Conservation (phyloP, 805 yeast species). For the Isabelozyma rhagii region DNA sequence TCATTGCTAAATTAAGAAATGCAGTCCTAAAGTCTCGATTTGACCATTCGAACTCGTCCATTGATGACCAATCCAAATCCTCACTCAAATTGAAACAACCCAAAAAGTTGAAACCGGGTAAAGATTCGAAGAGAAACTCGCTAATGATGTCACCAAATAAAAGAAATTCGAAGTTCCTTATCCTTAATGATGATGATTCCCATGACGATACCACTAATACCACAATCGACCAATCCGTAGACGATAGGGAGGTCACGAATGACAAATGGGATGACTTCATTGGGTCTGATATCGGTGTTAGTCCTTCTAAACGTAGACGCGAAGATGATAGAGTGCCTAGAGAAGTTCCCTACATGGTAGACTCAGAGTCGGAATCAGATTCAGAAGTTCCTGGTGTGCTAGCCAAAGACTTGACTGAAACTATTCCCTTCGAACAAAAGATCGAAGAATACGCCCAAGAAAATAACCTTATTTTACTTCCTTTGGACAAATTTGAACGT, state of each 20-base stretch:
- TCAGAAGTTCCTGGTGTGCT: slow-evolving; percentile 2
- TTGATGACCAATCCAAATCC: slow-evolving; percentile 5
- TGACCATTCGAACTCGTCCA: slow-evolving; percentile 21
- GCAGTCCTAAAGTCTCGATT: slow-evolving; percentile 43
- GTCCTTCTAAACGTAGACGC: slow-evolving; percentile 11
- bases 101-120: slow-evolving; percentile 13
- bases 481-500: slow-evolving; percentile 30
- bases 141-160: slow-evolving; percentile 30
- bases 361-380: slow-evolving; percentile 23
- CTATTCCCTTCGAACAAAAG: slow-evolving; percentile 14
- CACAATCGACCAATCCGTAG: background rate
- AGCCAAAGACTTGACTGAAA: slow-evolving; percentile 12
- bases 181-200: slow-evolving; percentile 23
- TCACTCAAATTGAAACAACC: slow-evolving; percentile 9
- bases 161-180: slow-evolving; percentile 29
- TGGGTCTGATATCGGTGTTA: slow-evolving; percentile 13
- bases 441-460: slow-evolving; percentile 33
- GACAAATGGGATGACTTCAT: slow-evolving; percentile 40
- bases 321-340: slow-evolving; percentile 2
- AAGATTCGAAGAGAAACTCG: slow-evolving; percentile 18
- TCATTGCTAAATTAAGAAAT: slow-evolving; percentile 57
- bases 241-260: slow-evolving; percentile 7
- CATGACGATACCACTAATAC: slow-evolving; percentile 7
- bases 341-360: slow-evolving; percentile 21
- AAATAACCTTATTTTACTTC: slow-evolving; percentile 27